A percentile compares a stretch with the other conserved stretches of the same genome.
Conservation (phyloP, 768 basidiomycete genomes). For the Ramaria sp. region DNA sequence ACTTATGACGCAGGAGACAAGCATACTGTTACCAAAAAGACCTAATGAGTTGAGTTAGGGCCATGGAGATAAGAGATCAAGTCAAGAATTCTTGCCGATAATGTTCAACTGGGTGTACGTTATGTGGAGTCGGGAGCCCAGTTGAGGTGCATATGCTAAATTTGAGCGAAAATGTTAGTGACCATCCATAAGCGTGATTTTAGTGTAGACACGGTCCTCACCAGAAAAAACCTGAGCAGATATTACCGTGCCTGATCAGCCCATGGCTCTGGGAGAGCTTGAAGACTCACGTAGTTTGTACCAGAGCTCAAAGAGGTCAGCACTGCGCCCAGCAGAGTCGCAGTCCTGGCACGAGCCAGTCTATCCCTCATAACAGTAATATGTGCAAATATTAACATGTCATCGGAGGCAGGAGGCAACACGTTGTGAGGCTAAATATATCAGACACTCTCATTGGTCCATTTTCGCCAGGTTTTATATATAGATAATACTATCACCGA, state of each 20-base stretch:
- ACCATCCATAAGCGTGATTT: not conserved
- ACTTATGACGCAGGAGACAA: not conserved
- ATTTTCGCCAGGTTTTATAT: no score
- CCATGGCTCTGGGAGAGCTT: slow-evolving; percentile 19
- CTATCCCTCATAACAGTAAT: not conserved
- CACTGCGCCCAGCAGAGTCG: slow-evolving; percentile 44
- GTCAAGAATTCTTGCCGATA: slow-evolving; percentile 32
- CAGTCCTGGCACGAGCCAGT: slow-evolving; percentile 30
- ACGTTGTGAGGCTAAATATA: no score
- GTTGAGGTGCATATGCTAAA: slow-evolving; percentile 77
- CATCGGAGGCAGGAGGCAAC: no score
- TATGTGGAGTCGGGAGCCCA: slow-evolving; percentile 64
- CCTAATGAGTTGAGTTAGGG: not conserved
- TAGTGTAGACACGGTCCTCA: not conserved
- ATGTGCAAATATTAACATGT: no score
- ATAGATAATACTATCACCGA: no score
- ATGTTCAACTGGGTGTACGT: slow-evolving; percentile 76
- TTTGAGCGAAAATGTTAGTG: not conserved
- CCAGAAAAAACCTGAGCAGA: not conserved
- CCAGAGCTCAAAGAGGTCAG: slow-evolving; percentile 54
- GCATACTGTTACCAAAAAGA: slow-evolving; percentile 65
- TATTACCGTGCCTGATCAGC: slow-evolving; percentile 21
- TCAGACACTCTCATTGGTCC: no score
- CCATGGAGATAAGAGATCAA: not conserved
- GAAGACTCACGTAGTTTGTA: slow-evolving; percentile 57